These are phyloP conservation scores for Alternaria brassicae DNA, from an alignment of 2,329 filamentous ascomycete genomes.

Conservation along the genomic window DNA sequence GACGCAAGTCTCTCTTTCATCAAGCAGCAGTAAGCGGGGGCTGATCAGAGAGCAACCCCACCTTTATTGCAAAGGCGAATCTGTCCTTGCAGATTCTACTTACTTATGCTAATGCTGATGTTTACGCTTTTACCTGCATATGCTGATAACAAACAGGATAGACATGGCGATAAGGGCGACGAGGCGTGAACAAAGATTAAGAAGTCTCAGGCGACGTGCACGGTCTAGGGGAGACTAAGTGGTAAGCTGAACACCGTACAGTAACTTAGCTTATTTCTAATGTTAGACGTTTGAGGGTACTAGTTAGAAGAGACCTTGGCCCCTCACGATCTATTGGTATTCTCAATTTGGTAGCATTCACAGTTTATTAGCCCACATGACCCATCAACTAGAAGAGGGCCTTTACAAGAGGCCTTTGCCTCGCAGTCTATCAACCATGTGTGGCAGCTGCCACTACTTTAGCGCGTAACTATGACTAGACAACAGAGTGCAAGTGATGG, in stretches of 20 bases:
- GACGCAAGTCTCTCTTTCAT: not conserved
- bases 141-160: constrained; percentile 2
- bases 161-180: not conserved
- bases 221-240: not conserved
- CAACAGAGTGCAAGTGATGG: no score
- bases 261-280: not conserved
- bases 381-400: not conserved
- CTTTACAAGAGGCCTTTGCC: not conserved
- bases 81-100: not conserved
- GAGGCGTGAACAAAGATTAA: not conserved
- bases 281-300: not conserved
- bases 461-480: not conserved
- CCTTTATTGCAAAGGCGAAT: constrained; percentile 1
- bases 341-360: not conserved
- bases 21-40: not conserved
- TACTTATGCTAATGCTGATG: no score
- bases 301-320: not conserved
- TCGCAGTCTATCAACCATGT: no score
- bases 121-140: not conserved
- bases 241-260: not conserved
- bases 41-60: not conserved
- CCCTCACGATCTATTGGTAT: not conserved
- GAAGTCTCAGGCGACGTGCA: not conserved
- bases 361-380: not conserved
- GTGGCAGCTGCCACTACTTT: no score